These are phyloP conservation scores for Cucumis melo DNA, from an alignment of 306 rosid genomes.

Conservation along the genomic window DNA sequence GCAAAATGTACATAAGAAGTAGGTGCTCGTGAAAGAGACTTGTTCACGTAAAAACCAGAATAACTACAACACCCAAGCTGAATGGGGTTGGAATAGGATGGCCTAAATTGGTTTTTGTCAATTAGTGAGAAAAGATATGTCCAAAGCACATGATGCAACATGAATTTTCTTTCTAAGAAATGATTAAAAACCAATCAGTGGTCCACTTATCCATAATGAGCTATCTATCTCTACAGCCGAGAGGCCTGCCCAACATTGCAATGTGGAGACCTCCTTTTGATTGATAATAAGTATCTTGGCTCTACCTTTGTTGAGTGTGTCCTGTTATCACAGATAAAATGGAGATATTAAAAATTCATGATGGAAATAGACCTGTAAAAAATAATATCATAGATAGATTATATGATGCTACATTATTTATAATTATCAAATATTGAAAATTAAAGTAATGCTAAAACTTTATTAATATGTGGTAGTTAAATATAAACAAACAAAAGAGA, in stretches of 20 bases:
- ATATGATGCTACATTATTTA: not conserved
- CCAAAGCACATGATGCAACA: constrained; percentile 1
- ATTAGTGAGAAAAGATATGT: constrained; percentile 2
- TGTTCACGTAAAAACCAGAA: not conserved
- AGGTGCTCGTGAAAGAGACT: not conserved
- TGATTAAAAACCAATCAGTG: not conserved
- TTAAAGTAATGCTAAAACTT: not conserved
- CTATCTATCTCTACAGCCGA: constrained; percentile 13
- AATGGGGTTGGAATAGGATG: not conserved
- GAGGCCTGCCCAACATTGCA: constrained; percentile 15
- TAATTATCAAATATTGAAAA: not conserved
- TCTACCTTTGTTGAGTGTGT: not conserved
- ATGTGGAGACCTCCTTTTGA: not conserved
- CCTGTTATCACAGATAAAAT: not conserved
- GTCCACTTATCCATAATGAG: constrained; percentile 31
- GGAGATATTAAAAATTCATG: not conserved
- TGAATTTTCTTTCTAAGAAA: not conserved
- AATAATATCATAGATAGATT: not conserved
- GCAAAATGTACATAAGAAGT: not conserved
- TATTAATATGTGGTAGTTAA: not conserved
- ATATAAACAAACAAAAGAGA: not conserved
- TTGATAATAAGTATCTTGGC: not conserved
- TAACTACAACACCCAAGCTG: not conserved
- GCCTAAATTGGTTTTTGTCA: not conserved
- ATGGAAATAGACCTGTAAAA: not conserved